Conservation (phyloP, 768 basidiomycete species). For the Suillus subluteus region DNA sequence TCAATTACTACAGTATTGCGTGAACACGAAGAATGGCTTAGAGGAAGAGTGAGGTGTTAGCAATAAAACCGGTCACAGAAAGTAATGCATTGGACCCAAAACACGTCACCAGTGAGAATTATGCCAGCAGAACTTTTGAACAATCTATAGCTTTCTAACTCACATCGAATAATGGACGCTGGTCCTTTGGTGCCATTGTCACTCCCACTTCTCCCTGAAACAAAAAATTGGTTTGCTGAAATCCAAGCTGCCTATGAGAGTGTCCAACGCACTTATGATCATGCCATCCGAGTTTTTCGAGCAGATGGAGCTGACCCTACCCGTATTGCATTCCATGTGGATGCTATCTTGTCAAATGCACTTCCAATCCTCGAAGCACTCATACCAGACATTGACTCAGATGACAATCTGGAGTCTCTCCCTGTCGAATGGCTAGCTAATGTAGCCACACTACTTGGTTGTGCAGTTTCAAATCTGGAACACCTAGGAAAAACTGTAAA, state of each 20-base stretch:
- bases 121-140: background rate
- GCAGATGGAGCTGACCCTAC: conserved; percentile 20
- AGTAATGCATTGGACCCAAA: background rate
- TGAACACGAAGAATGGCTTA: background rate
- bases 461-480: conserved; percentile 6
- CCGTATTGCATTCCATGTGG: conserved; percentile 20
- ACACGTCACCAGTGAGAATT: background rate
- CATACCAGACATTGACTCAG: background rate
- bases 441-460: conserved; percentile 13
- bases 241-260: conserved; percentile 15
- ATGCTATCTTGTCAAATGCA: conserved; percentile 15
- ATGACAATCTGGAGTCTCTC: background rate
- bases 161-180: background rate
- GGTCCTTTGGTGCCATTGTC: conserved; percentile 3
- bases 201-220: conserved; percentile 18
- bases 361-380: conserved; percentile 19
- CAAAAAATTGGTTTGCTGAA: conserved; percentile 16
- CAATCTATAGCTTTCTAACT: too few relatives aligned
- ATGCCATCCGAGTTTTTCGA: conserved; percentile 11
- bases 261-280: conserved; percentile 13
- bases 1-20: background rate
- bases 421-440: conserved; percentile 14
- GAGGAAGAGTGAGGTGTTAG: conserved; percentile 5
- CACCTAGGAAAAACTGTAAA: conserved; percentile 3
- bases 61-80: conserved; percentile 7